Conservation (phyloP, 345 rosid genomes). For the Populus davidiana region DNA sequence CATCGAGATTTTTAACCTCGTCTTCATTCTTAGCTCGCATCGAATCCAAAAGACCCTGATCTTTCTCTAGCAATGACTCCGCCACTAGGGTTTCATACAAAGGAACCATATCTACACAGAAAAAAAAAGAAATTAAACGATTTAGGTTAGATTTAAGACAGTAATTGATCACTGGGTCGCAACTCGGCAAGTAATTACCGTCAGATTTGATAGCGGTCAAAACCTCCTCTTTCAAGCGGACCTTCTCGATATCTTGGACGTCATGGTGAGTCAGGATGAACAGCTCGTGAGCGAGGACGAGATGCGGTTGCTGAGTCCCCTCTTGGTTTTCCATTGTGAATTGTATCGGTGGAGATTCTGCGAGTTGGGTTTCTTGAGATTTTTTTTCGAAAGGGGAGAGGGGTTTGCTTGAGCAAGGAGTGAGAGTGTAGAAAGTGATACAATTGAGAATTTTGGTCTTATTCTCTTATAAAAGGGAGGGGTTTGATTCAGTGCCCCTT, state of each 20-base stretch:
- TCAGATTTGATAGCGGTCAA: conserved; percentile 61
- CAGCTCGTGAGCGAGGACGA: conserved; percentile 72
- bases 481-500: neutral
- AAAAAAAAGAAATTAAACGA: conserved; percentile 4
- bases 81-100: conserved; percentile 77
- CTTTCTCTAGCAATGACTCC: conserved; percentile 60
- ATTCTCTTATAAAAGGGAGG: neutral
- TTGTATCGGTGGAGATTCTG: conserved; percentile 8
- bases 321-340: conserved; percentile 71
- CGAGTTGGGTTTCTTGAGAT: conserved; percentile 5
- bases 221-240: conserved; percentile 83
- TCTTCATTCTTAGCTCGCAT: conserved; percentile 66
- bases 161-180: neutral
- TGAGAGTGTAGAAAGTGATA: neutral
- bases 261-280: conserved; percentile 78
- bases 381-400: too few relatives aligned
- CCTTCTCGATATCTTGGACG: conserved; percentile 87
- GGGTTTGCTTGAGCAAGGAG: conserved; percentile 27
- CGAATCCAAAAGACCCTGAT: conserved; percentile 63
- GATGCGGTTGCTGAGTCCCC: conserved; percentile 83
- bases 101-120: conserved; percentile 69
- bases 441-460: neutral
- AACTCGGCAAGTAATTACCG: conserved; percentile 34
- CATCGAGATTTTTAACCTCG: conserved; percentile 85
- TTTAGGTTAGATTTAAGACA: neutral